A percentile compares a stretch with the other conserved stretches of the same genome.
Evolutionary conservation across 2,329 filamentous ascomycete species (phyloP).

Genomic region (Stemphylium beticola): DNA sequence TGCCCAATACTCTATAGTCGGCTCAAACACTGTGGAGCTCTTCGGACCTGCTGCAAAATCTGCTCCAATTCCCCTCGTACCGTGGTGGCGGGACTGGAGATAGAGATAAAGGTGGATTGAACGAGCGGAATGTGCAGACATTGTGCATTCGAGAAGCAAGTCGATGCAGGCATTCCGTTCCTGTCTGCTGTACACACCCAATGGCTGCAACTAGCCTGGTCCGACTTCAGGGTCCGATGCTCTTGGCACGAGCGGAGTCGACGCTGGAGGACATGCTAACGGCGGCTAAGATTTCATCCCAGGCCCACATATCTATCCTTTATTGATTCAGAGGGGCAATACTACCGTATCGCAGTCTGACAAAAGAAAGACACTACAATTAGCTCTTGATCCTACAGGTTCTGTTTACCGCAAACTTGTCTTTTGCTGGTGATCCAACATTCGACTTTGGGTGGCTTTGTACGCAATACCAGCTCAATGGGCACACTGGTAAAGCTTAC

Average conservation of each 20-base stretch:
- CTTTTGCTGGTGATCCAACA: not conserved
- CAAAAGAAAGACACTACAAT: too few relatives aligned
- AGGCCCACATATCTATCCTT: not conserved
- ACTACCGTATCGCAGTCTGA: too few relatives aligned
- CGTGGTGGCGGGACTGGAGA: slow-evolving; percentile 4
- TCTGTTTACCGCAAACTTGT: not conserved
- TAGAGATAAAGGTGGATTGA: not conserved
- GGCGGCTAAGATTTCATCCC: slow-evolving; percentile 1
- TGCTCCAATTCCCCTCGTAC: not conserved
- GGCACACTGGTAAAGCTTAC: not conserved
- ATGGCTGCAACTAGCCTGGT: not conserved
- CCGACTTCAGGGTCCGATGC: not conserved
- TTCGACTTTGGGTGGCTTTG: not conserved
- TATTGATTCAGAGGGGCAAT: too few relatives aligned
- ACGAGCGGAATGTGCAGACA: not conserved
- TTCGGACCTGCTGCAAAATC: not conserved
- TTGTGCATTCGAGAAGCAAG: not conserved
- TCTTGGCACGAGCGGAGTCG: not conserved
- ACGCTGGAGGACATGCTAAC: not conserved
- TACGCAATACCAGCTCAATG: not conserved
- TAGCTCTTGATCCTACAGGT: not conserved
- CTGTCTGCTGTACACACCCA: not conserved
- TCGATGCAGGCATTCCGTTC: not conserved
- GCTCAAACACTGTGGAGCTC: not conserved
- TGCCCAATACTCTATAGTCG: not conserved